Evolutionary conservation across 2,329 filamentous ascomycete genomes (phyloP), one percentile per base, ranked within the genome.

Genomic region (Botrytis porri): DNA sequence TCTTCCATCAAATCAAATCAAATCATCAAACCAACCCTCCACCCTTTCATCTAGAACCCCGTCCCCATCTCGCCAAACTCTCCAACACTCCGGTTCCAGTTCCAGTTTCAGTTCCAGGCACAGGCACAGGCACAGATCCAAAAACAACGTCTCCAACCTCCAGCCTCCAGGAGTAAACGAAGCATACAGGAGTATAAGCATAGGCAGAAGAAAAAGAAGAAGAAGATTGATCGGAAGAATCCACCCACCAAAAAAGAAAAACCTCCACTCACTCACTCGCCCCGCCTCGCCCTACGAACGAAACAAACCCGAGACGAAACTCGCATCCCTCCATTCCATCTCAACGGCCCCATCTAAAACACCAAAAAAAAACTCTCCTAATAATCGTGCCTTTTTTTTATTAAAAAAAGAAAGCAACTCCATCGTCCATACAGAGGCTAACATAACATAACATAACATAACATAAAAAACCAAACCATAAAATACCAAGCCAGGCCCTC

Each of bases 241-340:
- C 14, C n/a, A 29, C n/a, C 5, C 3, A 3, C 45, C 45, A 4
- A 18, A 45, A 6, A 18, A 43, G 8, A 9, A n/a, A n/a, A n/a
- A n/a, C n/a, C n/a, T n/a, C n/a, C n/a, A 48, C 22, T 22, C 22
- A 37, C 22, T 12, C 61, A 20, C 37, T n/a, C 61, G 37, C 61
- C 37, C 25, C 37, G 37, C 37, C 37, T 63, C 61, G 61, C 61
- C 61, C 37, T 63, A 63, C 61, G 61, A 63, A 39, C 61, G 61
- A 63, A 63, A 63, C 37, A 63, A 41, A 8, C 37, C 37, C 61
- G 37, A 63, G n/a, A 63, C 61, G 39, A 29, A n/a, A 62, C 61
- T 25, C 43, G 61, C n/a, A 32, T 57, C 51, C 51, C n/a, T 57
- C 51, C 25, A 29, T 57, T 57, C 51, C 61, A 43, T 39, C 61